Base-by-base conservation (phyloP, 768 basidiomycete species). In the Lyophyllum atratum region DNA sequence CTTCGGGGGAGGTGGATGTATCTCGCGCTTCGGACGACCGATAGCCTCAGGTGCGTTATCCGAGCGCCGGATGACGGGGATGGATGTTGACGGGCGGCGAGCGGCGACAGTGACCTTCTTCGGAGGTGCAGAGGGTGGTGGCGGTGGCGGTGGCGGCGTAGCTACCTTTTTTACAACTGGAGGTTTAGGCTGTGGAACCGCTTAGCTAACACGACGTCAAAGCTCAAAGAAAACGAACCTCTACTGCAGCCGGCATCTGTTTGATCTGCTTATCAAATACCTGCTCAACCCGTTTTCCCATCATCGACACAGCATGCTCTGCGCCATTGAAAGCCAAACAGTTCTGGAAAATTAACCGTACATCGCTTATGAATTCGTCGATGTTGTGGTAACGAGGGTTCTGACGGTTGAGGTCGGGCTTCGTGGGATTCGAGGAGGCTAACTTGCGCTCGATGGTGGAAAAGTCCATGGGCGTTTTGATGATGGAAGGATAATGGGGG, bases 11-110 rank as follows among this genome's bases (percentile, higher is more conserved):
- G 95, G 96, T 3, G 96, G 93, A 68, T 98, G 96, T 26, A 98
- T 95, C 72, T 99, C 97, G 52, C 97, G 92, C 76, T 98, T 98
- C 1, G 96, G 96, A n/a, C 97, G 86, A 22, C 83, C 82, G 24
- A 80, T 69, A 22, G 73, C 76, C 58, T 72, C 76, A n/a, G n/a
- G 58, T 80, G 77, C 26, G 81, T 79, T 5, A n/a, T 93, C 92
- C 24, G 86, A 89, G 45, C 93, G 90, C 54, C 93, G 84, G 63
- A 94, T 91, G 55, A 85, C 84, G 40, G 94, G 93, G 2, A 92
- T 80, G 10, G 92, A 88, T 2, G 90, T 86, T 15, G 93, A 95
- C 1, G 87, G 76, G 52, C 92, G 86, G 25, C 93, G 86, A 37
- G 75, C 76, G 39, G 81, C 71, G 9, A 70, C 75, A 11, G 68